Conservation (phyloP, 1,284 basidiomycete genomes). For the Flammula alnicola region DNA sequence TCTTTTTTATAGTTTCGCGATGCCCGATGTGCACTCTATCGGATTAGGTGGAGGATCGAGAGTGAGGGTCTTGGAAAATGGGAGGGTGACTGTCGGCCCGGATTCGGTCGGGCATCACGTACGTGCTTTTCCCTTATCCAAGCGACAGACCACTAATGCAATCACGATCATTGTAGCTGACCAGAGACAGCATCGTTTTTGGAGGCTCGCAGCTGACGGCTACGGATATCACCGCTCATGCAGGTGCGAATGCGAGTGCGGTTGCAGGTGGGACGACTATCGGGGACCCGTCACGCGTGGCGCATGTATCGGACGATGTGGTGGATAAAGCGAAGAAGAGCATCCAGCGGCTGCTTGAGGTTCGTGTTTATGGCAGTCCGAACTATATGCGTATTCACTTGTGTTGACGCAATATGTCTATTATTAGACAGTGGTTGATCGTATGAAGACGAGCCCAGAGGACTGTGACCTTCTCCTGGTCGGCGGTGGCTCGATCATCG, state of each 20-base stretch:
- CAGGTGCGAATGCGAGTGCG: constrained; percentile 42
- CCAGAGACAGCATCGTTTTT: constrained; percentile 49
- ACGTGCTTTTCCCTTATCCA: background rate
- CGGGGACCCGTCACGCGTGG: too few relatives aligned
- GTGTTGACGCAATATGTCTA: too few relatives aligned
- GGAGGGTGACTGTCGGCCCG: constrained; percentile 52
- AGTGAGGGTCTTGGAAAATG: constrained; percentile 34
- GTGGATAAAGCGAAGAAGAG: constrained; percentile 34
- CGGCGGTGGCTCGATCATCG: constrained; percentile 53
- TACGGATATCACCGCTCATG: constrained; percentile 54
- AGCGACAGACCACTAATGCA: background rate
- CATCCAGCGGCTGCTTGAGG: constrained; percentile 52
- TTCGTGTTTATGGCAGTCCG: background rate
- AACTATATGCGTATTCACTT: background rate
- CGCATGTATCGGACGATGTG: constrained; percentile 28
- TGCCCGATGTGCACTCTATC: constrained; percentile 55
- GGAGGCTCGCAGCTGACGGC: constrained; percentile 53
- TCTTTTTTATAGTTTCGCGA: constrained; percentile 41
- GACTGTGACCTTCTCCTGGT: constrained; percentile 51
- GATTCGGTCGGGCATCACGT: constrained; percentile 58
- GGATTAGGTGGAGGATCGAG: constrained; percentile 56
- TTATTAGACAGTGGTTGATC: constrained; percentile 36
- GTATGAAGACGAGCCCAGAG: constrained; percentile 60
- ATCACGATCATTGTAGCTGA: constrained; percentile 16
- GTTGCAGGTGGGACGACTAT: constrained; percentile 33